These are phyloP conservation scores for Tulasnella sp. DNA, from an alignment of 768 basidiomycete genomes.

Conservation along the genomic window DNA sequence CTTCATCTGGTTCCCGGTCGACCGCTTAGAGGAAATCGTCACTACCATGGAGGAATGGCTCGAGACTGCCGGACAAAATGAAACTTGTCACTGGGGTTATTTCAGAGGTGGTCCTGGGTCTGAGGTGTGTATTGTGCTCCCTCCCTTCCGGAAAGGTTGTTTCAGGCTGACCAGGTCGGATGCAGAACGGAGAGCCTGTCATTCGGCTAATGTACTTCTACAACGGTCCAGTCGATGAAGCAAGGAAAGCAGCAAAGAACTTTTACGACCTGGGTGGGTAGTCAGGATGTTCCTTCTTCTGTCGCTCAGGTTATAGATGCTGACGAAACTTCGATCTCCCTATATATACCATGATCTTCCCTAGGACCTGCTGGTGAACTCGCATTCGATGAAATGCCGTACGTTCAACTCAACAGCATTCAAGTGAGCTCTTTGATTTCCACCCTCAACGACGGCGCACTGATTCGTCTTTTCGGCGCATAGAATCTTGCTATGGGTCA, in stretches of 20 bases:
- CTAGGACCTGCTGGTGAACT: constrained; percentile 1
- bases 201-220: neutral
- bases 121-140: neutral
- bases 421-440: neutral
- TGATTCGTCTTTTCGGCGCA: no score
- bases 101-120: neutral
- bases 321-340: neutral
- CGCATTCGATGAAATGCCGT: neutral
- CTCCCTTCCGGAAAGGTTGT: no score
- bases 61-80: neutral
- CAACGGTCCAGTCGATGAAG: neutral
- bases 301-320: neutral
- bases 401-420: neutral
- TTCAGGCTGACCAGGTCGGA: no score
- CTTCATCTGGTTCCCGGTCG: neutral
- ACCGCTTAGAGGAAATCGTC: neutral
- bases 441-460: neutral
- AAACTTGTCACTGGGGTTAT: neutral
- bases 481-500: neutral
- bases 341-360: no score
- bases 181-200: neutral
- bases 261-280: neutral
- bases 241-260: neutral
- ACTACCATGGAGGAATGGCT: constrained; percentile 3
- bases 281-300: neutral